Conservation (phyloP, 345 rosid species). For the Corchorus olitorius region DNA sequence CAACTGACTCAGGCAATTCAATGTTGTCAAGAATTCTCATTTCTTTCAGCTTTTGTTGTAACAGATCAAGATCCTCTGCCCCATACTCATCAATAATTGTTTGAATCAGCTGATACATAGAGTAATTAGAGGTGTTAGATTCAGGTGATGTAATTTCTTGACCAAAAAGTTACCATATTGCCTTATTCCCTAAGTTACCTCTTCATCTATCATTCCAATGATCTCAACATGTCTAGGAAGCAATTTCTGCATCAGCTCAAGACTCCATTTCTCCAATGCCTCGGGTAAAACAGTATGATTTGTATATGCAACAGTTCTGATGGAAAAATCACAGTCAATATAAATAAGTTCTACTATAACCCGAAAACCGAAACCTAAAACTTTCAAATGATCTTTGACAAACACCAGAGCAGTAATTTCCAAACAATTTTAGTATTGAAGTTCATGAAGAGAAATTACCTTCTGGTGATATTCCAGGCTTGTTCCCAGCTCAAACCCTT, state of each 20-base stretch:
- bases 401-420: not conserved
- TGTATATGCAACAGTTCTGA: slow-evolving; percentile 82
- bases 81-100: slow-evolving; percentile 65
- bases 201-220: slow-evolving; percentile 73
- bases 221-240: slow-evolving; percentile 80
- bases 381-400: too few relatives aligned
- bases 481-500: slow-evolving; percentile 74
- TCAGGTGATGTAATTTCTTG: not conserved
- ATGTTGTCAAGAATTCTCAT: slow-evolving; percentile 75
- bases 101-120: slow-evolving; percentile 50
- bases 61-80: slow-evolving; percentile 45
- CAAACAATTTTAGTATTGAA: not conserved
- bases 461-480: slow-evolving; percentile 73
- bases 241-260: slow-evolving; percentile 71
- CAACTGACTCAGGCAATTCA: slow-evolving; percentile 60
- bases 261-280: slow-evolving; percentile 85
- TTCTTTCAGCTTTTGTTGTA: slow-evolving; percentile 60
- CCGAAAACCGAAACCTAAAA: too few relatives aligned
- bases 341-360: too few relatives aligned
- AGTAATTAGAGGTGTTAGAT: not conserved
- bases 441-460: slow-evolving; percentile 37
- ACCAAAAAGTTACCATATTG: not conserved
- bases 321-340: slow-evolving; percentile 16
- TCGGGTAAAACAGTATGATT: slow-evolving; percentile 84
- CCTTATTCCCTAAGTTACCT: slow-evolving; percentile 38